phyloP scores from a whole-genome alignment of 2,329 filamentous ascomycete genomes.

The Fusarium succisae region DNA sequence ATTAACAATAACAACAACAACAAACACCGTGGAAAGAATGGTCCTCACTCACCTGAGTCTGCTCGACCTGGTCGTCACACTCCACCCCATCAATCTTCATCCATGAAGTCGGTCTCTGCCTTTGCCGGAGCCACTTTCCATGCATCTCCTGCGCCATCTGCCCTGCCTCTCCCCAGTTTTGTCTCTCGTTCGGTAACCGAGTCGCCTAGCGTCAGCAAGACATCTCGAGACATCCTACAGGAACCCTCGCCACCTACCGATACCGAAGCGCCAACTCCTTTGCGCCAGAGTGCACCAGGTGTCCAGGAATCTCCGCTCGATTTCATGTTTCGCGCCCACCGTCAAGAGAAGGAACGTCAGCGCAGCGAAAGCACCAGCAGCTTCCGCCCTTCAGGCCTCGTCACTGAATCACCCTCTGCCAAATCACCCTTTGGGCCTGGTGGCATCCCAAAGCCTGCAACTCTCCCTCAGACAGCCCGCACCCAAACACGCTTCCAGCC shows the following conservation, averaged over 20 bases:
- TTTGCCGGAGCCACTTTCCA: slow-evolving; percentile 97
- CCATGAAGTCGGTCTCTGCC: slow-evolving; percentile 62
- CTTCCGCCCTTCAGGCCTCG: slow-evolving; percentile 49
- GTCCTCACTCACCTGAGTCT: slow-evolving; percentile 53
- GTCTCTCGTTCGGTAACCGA: slow-evolving; percentile 78
- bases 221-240: slow-evolving; percentile 50
- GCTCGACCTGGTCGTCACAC: slow-evolving; percentile 55
- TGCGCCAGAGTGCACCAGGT: slow-evolving; percentile 49
- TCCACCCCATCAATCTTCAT: slow-evolving; percentile 51
- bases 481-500: slow-evolving; percentile 34
- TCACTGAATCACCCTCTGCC: slow-evolving; percentile 63
- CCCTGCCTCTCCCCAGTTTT: slow-evolving; percentile 91
- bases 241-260: slow-evolving; percentile 64
- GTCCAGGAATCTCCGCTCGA: slow-evolving; percentile 80
- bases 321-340: slow-evolving; percentile 88
- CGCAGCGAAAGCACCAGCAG: slow-evolving; percentile 63
- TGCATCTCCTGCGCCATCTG: slow-evolving; percentile 89
- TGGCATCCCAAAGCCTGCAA: slow-evolving; percentile 35
- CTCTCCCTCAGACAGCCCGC: slow-evolving; percentile 40
- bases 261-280: slow-evolving; percentile 58
- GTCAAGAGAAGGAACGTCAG: slow-evolving; percentile 75
- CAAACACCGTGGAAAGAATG: slow-evolving; percentile 47
- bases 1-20: slow-evolving; percentile 26
- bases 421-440: slow-evolving; percentile 48
- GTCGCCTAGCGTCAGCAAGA: slow-evolving; percentile 55